Percentiles rank a stretch among this genome's conserved stretches.
Conservation (phyloP, 306 rosid genomes). For the Bauhinia variegata region DNA sequence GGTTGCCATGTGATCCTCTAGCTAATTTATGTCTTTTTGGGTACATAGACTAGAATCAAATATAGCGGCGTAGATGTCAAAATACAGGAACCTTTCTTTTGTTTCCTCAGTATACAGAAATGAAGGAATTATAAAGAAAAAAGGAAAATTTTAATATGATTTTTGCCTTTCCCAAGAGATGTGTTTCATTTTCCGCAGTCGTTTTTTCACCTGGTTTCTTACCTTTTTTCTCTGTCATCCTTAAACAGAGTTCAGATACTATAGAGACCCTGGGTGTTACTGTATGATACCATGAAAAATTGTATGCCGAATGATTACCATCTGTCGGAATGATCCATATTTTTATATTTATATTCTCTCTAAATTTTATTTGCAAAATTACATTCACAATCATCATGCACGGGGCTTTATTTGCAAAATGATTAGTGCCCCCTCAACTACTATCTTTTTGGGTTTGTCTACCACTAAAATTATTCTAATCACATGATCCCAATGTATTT, state of each 20-base stretch:
- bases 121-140: conserved; percentile 25
- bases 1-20: conserved; percentile 62
- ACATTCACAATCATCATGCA: too few species aligned
- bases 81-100: conserved; percentile 29
- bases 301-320: too few species aligned
- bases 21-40: conserved; percentile 41
- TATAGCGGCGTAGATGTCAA: conserved; percentile 48
- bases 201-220: too few species aligned
- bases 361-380: too few species aligned
- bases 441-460: too few species aligned
- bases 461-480: too few species aligned
- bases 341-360: too few species aligned
- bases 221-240: not conserved
- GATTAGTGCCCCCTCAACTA: not conserved
- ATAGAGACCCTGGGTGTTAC: too few species aligned
- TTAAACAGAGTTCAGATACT: too few species aligned
- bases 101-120: conserved; percentile 34
- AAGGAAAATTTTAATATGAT: conserved; percentile 14
- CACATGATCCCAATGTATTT: conserved; percentile 32
- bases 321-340: too few species aligned
- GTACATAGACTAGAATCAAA: conserved; percentile 49
- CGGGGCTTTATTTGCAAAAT: conserved; percentile 5
- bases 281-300: too few species aligned
- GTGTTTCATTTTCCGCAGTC: not conserved
- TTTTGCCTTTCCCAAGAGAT: conserved; percentile 21